phyloP scores from a whole-genome alignment of 2,329 filamentous ascomycete species.

The Epichloe coenophiala region DNA sequence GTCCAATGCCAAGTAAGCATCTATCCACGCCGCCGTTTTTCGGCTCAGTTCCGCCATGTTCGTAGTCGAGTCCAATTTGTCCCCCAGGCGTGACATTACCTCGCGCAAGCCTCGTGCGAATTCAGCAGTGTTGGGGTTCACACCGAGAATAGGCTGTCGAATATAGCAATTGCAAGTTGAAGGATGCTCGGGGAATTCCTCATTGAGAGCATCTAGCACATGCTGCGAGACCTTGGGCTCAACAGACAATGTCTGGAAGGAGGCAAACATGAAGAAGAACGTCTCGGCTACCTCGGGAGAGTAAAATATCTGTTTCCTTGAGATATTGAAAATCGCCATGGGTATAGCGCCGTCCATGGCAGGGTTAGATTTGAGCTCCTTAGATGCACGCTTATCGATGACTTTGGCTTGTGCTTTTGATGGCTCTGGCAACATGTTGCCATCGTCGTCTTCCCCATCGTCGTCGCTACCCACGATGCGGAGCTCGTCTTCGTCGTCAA shows the following conservation, averaged over 20 bases:
- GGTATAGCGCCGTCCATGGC: slow-evolving; percentile 89
- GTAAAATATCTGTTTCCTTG: slow-evolving; percentile 64
- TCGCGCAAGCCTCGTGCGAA: slow-evolving; percentile 61
- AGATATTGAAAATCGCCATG: slow-evolving; percentile 78
- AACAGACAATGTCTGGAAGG: slow-evolving; percentile 54
- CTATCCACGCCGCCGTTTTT: slow-evolving; percentile 41
- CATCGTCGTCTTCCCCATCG: slow-evolving; percentile 30
- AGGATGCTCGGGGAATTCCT: slow-evolving; percentile 44
- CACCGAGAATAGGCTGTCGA: slow-evolving; percentile 53
- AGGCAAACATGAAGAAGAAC: slow-evolving; percentile 70
- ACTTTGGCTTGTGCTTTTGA: slow-evolving; percentile 27
- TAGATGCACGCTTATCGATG: slow-evolving; percentile 30
- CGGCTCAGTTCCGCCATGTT: slow-evolving; percentile 31
- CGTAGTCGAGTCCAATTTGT: slow-evolving; percentile 28
- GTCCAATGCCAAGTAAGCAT: slow-evolving; percentile 33
- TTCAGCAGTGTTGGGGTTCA: slow-evolving; percentile 47
- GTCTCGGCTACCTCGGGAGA: slow-evolving; percentile 50
- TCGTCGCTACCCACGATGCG: slow-evolving; percentile 30
- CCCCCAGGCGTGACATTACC: slow-evolving; percentile 49
- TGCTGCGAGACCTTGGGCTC: slow-evolving; percentile 57
- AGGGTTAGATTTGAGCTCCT: slow-evolving; percentile 57
- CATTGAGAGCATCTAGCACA: slow-evolving; percentile 51
- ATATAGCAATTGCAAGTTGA: slow-evolving; percentile 59
- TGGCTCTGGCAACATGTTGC: slow-evolving; percentile 30
- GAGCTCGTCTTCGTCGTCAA: slow-evolving; percentile 36